Evolutionary conservation across 208 protist genomes (phyloP).

Genomic region (Porcisia hertigi): DNA sequence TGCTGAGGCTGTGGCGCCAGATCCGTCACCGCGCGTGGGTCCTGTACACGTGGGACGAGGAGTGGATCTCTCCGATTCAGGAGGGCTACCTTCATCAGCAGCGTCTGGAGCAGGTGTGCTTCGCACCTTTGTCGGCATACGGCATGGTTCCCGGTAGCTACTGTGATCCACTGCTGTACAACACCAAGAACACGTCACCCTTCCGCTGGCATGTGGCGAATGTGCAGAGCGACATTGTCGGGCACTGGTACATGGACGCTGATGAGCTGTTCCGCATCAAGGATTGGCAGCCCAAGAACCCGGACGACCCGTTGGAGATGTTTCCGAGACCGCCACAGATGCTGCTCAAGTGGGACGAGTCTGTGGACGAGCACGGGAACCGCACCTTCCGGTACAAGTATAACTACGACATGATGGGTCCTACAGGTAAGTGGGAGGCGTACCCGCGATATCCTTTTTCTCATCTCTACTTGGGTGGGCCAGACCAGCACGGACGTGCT

Average conservation of each 20-base stretch:
- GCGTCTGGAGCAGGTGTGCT: slow-evolving; percentile 89
- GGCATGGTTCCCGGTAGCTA: slow-evolving; percentile 90
- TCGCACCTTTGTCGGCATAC: slow-evolving; percentile 84
- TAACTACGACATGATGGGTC: slow-evolving; percentile 87
- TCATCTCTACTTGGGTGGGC: slow-evolving; percentile 75
- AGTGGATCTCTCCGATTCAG: slow-evolving; percentile 69
- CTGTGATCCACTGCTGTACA: slow-evolving; percentile 91
- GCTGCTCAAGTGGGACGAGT: slow-evolving; percentile 87
- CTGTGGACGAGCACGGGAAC: slow-evolving; percentile 89
- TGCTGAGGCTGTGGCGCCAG: slow-evolving; percentile 87
- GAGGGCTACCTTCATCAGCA: slow-evolving; percentile 90
- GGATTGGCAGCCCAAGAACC: slow-evolving; percentile 90
- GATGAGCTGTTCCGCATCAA: slow-evolving; percentile 89
- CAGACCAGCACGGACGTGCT: slow-evolving; percentile 74
- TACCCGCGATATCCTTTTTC: slow-evolving; percentile 91
- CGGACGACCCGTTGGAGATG: slow-evolving; percentile 88
- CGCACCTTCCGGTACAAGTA: slow-evolving; percentile 92
- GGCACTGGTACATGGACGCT: slow-evolving; percentile 92
- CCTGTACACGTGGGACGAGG: slow-evolving; percentile 86
- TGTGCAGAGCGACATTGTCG: slow-evolving; percentile 80
- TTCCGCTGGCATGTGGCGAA: slow-evolving; percentile 91
- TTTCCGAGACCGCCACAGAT: slow-evolving; percentile 87
- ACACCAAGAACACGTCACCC: slow-evolving; percentile 90
- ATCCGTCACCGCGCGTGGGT: slow-evolving; percentile 87
- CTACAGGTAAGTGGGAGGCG: slow-evolving; percentile 87